Base-by-base conservation (phyloP, 2,329 filamentous ascomycete genomes). In the Aspergillus glaucus region DNA sequence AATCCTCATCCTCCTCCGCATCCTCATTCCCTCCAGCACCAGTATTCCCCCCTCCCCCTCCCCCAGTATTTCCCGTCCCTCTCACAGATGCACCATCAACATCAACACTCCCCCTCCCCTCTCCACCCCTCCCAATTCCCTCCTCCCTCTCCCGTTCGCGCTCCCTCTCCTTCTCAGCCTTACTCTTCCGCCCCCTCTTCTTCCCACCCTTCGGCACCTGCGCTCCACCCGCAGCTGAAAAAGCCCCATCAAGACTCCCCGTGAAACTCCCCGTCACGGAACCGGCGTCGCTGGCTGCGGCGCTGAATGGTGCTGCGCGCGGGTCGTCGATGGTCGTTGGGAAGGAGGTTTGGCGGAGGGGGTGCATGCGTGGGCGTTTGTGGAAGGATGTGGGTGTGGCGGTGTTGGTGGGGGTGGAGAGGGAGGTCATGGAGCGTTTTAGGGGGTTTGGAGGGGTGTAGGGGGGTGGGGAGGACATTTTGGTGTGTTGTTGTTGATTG, bases 1-100 rank as follows among this genome's bases (percentile, higher is more conserved):
- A 71, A 24, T 76, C 75, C 9, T 78, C 76, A 9, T 76, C 75
- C 4, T 75, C 73, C 15, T 75, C 75, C 3, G 69, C 75, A 5
- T 73, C 77, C 15, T 73, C 76, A 7, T 68, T 75, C 3, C 66
- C 70, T 6, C 67, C 69, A 22, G 34, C 17, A 17, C 26, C 26
- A 30, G 9, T 30, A 12, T 30, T 12, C 9, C 26, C 24, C 15
- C 15, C 15, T 15, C 15, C 15, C 15, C 15, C 15, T 15, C 15
- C 15, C 15, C 15, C 15, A 15, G 15, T 15, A 15, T 15, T 15
- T 10, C 26, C 26, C 26, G 10, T 12, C 26, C 57, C 66, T 43
- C 61, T 51, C 14, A 66, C 57, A n/a, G 65, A 67, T 10, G 43
- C 49, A 7, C 62, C 63, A 53, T 64, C 63, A 21, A 55, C 61